phyloP scores from a whole-genome alignment of 2,329 filamentous ascomycete genomes.

The Neofusicoccum cordaticola region DNA sequence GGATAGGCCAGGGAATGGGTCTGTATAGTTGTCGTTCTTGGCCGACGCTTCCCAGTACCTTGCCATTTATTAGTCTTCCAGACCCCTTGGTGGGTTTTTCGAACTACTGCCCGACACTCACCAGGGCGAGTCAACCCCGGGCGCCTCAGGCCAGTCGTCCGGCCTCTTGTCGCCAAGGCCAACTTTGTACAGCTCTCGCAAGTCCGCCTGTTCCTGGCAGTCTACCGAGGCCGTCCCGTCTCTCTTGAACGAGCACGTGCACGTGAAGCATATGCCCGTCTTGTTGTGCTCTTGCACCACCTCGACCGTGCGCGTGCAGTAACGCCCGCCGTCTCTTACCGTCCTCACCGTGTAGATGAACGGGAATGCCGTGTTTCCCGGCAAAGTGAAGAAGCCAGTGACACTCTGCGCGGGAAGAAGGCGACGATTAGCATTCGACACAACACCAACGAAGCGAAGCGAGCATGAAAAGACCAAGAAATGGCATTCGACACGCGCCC shows the following conservation, averaged over 20 bases:
- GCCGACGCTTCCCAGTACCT: slow-evolving; percentile 31
- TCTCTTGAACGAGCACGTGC: slow-evolving; percentile 53
- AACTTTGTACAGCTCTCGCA: slow-evolving; percentile 34
- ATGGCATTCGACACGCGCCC: no score
- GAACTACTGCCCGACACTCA: slow-evolving; percentile 18
- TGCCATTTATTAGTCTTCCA: slow-evolving; percentile 22
- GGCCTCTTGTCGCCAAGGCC: slow-evolving; percentile 34
- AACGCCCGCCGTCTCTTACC: slow-evolving; percentile 52
- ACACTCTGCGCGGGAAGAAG: slow-evolving; percentile 40
- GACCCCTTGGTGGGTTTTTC: no score
- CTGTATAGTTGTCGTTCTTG: slow-evolving; percentile 35
- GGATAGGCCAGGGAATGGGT: slow-evolving; percentile 45
- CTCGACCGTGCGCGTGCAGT: slow-evolving; percentile 52
- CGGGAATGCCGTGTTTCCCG: slow-evolving; percentile 46
- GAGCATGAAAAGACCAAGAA: background rate
- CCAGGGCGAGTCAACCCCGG: slow-evolving; percentile 35
- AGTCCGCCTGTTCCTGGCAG: slow-evolving; percentile 33
- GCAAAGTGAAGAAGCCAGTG: slow-evolving; percentile 52
- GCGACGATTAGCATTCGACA: no score
- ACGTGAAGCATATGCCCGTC: slow-evolving; percentile 49
- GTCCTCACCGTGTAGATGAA: slow-evolving; percentile 52
- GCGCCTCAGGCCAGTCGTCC: slow-evolving; percentile 27
- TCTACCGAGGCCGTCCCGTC: slow-evolving; percentile 35
- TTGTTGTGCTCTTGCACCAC: slow-evolving; percentile 47
- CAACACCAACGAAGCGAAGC: no score